Conservation (phyloP, 2,329 filamentous ascomycete species). For the Epichloe coenophiala region DNA sequence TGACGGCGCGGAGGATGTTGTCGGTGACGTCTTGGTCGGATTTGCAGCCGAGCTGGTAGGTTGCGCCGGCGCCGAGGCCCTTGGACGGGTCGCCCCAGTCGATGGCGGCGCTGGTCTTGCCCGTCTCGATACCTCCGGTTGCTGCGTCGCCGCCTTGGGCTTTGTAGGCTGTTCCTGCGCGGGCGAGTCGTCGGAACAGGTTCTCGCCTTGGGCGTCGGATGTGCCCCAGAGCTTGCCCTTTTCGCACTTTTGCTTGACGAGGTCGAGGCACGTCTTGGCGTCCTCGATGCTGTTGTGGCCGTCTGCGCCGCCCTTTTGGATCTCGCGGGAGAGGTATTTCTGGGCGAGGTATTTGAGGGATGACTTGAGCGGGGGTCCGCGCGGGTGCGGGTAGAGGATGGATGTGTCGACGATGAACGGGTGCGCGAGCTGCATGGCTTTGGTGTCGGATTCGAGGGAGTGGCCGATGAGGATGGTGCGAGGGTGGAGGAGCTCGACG, state of each 20-base stretch:
- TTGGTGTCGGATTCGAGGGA: conserved; percentile 74
- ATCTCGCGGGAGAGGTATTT: conserved; percentile 82
- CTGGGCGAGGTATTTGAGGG: conserved; percentile 76
- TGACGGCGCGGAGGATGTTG: conserved; percentile 42
- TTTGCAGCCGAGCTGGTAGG: conserved; percentile 40
- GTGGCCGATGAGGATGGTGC: conserved; percentile 65
- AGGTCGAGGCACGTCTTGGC: conserved; percentile 83
- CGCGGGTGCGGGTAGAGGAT: conserved; percentile 83
- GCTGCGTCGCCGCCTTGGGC: conserved; percentile 45
- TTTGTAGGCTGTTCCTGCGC: conserved; percentile 48
- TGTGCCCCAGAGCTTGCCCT: conserved; percentile 74
- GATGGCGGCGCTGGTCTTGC: conserved; percentile 59
- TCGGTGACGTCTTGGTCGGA: conserved; percentile 45
- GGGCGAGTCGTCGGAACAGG: conserved; percentile 70
- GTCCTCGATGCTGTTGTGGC: conserved; percentile 90
- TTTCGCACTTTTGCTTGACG: conserved; percentile 90
- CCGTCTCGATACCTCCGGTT: conserved; percentile 38
- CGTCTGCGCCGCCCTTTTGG: conserved; percentile 60
- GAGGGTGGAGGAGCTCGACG: conserved; percentile 55
- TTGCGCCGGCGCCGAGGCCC: conserved; percentile 42
- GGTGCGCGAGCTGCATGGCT: conserved; percentile 75
- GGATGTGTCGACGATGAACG: conserved; percentile 85
- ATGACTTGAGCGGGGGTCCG: conserved; percentile 79
- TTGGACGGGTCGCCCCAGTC: conserved; percentile 76
- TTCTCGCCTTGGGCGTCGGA: conserved; percentile 70